Evolutionary conservation across 73 alveolate species (phyloP).

Genomic region (Blepharisma stoltei): DNA sequence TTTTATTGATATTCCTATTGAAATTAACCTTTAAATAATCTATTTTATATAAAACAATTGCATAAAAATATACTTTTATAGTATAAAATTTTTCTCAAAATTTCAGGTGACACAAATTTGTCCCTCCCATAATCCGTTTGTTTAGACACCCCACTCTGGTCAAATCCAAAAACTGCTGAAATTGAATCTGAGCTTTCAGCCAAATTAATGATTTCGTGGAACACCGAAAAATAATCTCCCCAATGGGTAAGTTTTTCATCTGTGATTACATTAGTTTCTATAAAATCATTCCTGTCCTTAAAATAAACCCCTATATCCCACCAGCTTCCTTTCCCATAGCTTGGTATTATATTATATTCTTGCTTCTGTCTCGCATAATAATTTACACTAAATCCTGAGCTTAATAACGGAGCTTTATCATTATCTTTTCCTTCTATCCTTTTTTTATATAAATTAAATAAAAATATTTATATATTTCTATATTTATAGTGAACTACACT

Average conservation of each 20-base stretch:
- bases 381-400: background rate
- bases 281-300: constrained; percentile 17
- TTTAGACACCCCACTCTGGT: constrained; percentile 11
- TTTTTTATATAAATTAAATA: no score
- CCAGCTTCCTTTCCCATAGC: constrained; percentile 14
- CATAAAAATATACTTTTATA: no score
- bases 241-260: background rate
- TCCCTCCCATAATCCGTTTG: background rate
- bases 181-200: background rate
- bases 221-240: background rate
- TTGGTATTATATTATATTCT: background rate
- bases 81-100: background rate
- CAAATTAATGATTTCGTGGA: background rate
- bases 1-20: no score
- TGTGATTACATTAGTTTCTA: constrained; percentile 13
- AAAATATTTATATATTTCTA: no score
- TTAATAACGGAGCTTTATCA: background rate
- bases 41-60: no score
- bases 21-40: no score
- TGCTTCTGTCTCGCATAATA: background rate
- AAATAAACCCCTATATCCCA: constrained; percentile 11
- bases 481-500: no score
- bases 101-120: background rate
- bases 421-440: background rate
- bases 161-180: background rate